Base-by-base conservation (phyloP, 2,329 filamentous ascomycete genomes). In the Ambrosiella cleistominuta region DNA sequence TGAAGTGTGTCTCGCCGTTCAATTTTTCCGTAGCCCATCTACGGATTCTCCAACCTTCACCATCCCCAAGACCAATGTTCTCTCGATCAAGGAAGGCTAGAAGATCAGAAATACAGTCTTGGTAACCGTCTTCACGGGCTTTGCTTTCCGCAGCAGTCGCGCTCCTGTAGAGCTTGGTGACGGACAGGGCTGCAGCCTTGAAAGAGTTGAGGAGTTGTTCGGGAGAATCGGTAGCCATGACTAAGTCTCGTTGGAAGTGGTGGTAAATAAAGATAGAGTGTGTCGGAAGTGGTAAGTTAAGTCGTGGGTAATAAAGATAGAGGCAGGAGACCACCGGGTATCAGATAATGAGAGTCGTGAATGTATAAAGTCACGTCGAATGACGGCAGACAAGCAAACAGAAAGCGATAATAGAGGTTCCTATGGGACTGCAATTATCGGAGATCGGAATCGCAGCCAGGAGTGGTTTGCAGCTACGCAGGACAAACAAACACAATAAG, bases 121-220 rank as follows among this genome's bases (percentile, higher is more conserved):
- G 90, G 65, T 96, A 97, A 35, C 93, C 93, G 44, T 90, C 84
- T 55, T 80, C 73, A 54, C 87, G 82, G 52, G 88, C 82, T 65
- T 83, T 83, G 54, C 83, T 77, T 68, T 93, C 83, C 54, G 87
- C 86, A 38, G 82, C 76, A 11, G 87, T 85, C 2, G 91, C 91
- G 44, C 84, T 90, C 71, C 95, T 96, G 74, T 97, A 97, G 12
- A 98, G 82, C 66, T 94, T 95, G 53, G 93, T 97, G 58, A 97
- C 90, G 5, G 89, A 95, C 39, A 96, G 77, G 17, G 93, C 93
- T 39, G 93, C 93, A 13, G 86, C 82, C 70, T 89, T 93, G 77
- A 98, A 98, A 60, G 88, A 84, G 64, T 91, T 84, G 60, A 96
- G 81, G 53, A 96, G 81, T 66, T 82, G 77, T 66, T 83, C 81